Evolutionary conservation across 352 stramenopile genomes (phyloP), one percentile per base, ranked within the genome.

Genomic region (Phytophthora crassamura): DNA sequence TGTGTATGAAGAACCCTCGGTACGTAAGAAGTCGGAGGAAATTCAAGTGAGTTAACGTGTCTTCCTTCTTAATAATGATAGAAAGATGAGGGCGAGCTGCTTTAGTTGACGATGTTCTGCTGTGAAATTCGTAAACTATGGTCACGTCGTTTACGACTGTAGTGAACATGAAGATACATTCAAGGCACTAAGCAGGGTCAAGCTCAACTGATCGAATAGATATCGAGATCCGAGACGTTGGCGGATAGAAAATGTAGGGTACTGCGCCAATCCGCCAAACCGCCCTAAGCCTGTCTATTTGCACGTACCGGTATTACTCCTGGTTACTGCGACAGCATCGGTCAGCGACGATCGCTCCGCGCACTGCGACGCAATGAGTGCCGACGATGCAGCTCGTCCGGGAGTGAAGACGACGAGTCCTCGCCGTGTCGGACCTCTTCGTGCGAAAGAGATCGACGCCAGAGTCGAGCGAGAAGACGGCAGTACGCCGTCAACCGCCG

Each of bases 101-200:
- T n/a, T 46, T 38, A 11, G 18, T 45, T 2, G 32, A 48, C 9
- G 39, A 36, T 50, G 16, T 9, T 2, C 20, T n/a, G 5, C 22
- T 7, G 42, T 14, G 0, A 16, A 39, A 28, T 22, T 28, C 16
- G 14, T 30, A 8, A 12, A 8, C 7, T 12, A 22, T 20, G 3
- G 6, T 7, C n/a, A n/a, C 25, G 55, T 35, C 45, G 32, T 3
- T 43, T 20, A 15, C 12, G 8, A 45, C 3, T 58, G 12, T 18
- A 85, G 79, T 43, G 77, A 82, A 14, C 72, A 77, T 12, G 68
- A 88, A 46, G 61, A 71, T 9, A 80, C 85, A 33, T 73, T 74
- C 55, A 61, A 70, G 42, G 45, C 47, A 4, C 54, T 72, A 64
- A 81, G 20, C 43, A 58, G 14, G 68, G 86, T 47, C 78, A 90